phyloP scores from a whole-genome alignment of 2,329 filamentous ascomycete genomes.

The Sporothrix pallida region DNA sequence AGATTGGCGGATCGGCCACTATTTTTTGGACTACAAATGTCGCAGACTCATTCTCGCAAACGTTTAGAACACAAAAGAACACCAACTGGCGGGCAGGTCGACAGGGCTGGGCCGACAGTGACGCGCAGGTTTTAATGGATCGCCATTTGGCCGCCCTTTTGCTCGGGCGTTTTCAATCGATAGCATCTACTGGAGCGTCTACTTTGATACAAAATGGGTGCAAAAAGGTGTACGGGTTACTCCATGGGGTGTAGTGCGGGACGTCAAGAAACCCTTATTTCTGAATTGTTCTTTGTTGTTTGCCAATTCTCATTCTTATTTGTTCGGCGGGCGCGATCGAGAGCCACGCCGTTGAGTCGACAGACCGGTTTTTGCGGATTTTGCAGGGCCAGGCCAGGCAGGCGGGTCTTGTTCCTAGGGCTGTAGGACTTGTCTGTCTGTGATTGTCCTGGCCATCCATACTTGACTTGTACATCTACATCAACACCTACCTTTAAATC shows the following conservation, averaged over 20 bases:
- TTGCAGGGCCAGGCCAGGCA: not conserved
- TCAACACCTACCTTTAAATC: too few relatives aligned
- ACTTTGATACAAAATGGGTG: not conserved
- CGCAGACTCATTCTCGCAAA: not conserved
- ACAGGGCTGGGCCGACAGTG: not conserved
- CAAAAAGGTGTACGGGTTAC: constrained; percentile 4
- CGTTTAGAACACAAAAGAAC: constrained; percentile 3
- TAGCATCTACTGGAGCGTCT: not conserved
- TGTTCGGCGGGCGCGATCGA: constrained; percentile 21
- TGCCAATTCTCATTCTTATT: not conserved
- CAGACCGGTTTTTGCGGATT: constrained; percentile 5
- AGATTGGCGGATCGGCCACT: constrained; percentile 10
- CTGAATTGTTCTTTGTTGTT: too few relatives aligned
- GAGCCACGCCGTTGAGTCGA: constrained; percentile 14
- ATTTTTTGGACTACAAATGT: not conserved
- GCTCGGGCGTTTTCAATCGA: not conserved
- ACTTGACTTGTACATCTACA: too few relatives aligned
- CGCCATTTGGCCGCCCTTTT: constrained; percentile 3
- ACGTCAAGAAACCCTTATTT: not conserved
- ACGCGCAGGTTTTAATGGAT: constrained; percentile 1
- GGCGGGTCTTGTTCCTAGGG: too few relatives aligned
- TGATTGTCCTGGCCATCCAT: too few relatives aligned
- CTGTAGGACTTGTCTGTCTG: too few relatives aligned
- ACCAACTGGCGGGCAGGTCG: not conserved
- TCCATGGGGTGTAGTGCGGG: constrained; percentile 11